These are phyloP conservation scores for Irpex sp. DNA, from an alignment of 1,284 basidiomycete genomes.

Conservation along the genomic window DNA sequence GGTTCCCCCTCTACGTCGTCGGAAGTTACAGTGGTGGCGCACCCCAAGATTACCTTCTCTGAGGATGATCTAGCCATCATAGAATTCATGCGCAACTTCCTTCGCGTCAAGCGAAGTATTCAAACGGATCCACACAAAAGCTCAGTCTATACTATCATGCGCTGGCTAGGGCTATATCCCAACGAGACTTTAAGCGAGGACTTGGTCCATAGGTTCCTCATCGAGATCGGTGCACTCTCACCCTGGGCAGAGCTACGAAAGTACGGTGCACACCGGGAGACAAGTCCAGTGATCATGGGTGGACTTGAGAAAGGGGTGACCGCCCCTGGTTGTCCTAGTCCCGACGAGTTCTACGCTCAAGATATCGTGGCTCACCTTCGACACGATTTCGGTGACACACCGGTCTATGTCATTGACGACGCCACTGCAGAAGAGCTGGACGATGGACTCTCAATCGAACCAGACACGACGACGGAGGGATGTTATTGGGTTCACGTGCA, in stretches of 20 bases:
- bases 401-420: conserved; percentile 91
- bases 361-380: conserved; percentile 66
- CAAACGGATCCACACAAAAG: conserved; percentile 61
- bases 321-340: conserved; percentile 30
- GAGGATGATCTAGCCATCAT: conserved; percentile 61
- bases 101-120: conserved; percentile 53
- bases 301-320: background rate
- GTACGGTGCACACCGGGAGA: background rate
- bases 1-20: conserved; percentile 20
- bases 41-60: conserved; percentile 32
- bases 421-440: conserved; percentile 82
- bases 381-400: conserved; percentile 79
- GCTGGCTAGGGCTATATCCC: conserved; percentile 41
- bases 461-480: conserved; percentile 48
- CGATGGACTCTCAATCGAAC: conserved; percentile 86
- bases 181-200: conserved; percentile 31
- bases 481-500: conserved; percentile 86
- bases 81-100: conserved; percentile 55
- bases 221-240: conserved; percentile 65
- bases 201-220: conserved; percentile 33
- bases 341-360: conserved; percentile 49
- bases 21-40: conserved; percentile 29
- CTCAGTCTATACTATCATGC: conserved; percentile 56
- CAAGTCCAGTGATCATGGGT: background rate
- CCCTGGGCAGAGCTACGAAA: conserved; percentile 63